phyloP scores from a whole-genome alignment of 129 eudicot genomes.

The Gnaphalium uliginosum region DNA sequence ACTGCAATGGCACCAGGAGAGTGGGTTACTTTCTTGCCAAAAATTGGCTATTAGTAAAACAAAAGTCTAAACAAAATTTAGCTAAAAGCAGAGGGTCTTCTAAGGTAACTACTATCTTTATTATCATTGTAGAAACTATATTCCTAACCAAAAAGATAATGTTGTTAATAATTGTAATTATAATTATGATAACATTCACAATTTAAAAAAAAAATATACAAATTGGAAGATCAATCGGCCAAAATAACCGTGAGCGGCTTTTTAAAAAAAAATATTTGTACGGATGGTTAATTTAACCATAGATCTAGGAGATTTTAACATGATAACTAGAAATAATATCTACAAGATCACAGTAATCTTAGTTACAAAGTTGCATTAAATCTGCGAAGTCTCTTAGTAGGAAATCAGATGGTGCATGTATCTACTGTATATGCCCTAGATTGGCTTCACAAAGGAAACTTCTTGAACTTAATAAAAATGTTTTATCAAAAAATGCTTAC shows the following conservation, averaged over 20 bases:
- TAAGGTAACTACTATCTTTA: too few relatives aligned
- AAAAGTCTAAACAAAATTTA: too few relatives aligned
- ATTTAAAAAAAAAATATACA: too few relatives aligned
- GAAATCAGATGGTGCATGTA: too few relatives aligned
- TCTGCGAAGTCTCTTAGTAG: neutral
- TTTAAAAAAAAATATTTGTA: too few relatives aligned
- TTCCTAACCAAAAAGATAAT: too few relatives aligned
- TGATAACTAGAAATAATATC: neutral
- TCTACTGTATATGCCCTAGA: neutral
- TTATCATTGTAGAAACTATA: neutral
- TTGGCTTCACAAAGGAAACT: neutral
- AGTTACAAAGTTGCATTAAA: neutral
- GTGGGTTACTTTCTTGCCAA: neutral
- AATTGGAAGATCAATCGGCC: too few relatives aligned
- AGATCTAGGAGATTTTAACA: neutral
- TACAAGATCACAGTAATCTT: neutral
- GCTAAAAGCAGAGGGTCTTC: too few relatives aligned
- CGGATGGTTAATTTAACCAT: neutral
- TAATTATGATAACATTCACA: neutral
- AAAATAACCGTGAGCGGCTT: too few relatives aligned
- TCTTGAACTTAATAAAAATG: too few relatives aligned
- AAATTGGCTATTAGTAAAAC: neutral
- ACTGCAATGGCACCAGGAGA: constrained; percentile 31
- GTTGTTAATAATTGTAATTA: too few relatives aligned
- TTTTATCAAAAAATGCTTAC: too few relatives aligned